phyloP scores from a whole-genome alignment of 805 yeast genomes.

The Suhomyces sp. region DNA sequence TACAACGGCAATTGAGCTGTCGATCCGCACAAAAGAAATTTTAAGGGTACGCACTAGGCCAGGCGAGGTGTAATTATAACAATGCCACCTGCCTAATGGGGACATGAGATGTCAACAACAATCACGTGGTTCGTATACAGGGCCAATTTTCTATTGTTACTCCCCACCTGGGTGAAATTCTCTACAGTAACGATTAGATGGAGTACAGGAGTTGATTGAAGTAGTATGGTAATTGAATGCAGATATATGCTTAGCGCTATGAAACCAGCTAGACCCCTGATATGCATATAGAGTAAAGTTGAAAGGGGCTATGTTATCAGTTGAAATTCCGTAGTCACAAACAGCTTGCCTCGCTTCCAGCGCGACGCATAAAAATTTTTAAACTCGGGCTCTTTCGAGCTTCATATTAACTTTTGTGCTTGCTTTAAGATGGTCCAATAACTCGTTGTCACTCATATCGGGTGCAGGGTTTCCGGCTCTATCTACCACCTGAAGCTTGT shows the following conservation, averaged over 20 bases:
- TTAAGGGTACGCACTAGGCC: neutral
- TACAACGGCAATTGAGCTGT: neutral
- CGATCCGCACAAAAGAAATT: neutral
- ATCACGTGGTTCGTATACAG: neutral
- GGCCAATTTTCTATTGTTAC: neutral
- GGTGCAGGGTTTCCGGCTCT: slow-evolving; percentile 8
- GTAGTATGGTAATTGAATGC: neutral
- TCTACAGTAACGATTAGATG: neutral
- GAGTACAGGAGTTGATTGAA: neutral
- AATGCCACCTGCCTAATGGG: neutral
- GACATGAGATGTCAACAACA: neutral
- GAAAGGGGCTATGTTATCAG: neutral
- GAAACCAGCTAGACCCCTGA: neutral
- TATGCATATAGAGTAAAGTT: neutral
- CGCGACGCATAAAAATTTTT: neutral
- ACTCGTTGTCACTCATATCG: slow-evolving; percentile 13
- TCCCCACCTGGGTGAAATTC: neutral
- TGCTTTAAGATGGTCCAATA: slow-evolving; percentile 16
- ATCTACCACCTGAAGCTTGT: slow-evolving; percentile 18
- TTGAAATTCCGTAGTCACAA: neutral
- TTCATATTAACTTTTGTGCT: slow-evolving; percentile 23
- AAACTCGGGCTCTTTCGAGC: slow-evolving; percentile 18
- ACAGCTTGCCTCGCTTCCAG: neutral
- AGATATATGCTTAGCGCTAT: neutral
- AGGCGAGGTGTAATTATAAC: neutral